A percentile compares a stretch with the other conserved stretches of the same genome.
These are phyloP conservation scores for Nissolia schottii DNA, from an alignment of 306 rosid species.

Conservation along the genomic window DNA sequence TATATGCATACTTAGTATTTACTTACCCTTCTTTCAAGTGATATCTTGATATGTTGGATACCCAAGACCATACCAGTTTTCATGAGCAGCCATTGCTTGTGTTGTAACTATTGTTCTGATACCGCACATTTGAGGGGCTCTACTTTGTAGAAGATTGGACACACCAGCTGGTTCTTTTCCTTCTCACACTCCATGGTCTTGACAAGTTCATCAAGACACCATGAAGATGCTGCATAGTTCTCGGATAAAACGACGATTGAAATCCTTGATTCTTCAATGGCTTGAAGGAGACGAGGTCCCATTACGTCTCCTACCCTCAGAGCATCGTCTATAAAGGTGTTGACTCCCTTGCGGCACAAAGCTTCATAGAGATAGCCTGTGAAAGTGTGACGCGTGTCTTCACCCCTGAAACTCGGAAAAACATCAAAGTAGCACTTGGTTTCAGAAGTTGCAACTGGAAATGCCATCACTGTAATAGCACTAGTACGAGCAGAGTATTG, in stretches of 20 bases:
- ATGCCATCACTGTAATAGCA: neutral
- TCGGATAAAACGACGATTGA: neutral
- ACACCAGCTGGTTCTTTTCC: neutral
- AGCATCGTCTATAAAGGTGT: neutral
- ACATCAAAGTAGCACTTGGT: neutral
- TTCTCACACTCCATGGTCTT: neutral
- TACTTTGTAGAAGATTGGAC: conserved; percentile 7
- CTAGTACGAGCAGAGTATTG: neutral
- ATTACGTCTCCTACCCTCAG: neutral
- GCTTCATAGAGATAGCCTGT: neutral
- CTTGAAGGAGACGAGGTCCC: neutral
- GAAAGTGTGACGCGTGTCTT: neutral
- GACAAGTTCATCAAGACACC: conserved; percentile 11
- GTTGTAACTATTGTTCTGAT: neutral
- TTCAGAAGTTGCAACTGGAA: neutral
- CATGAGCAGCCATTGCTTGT: neutral
- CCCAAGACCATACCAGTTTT: neutral
- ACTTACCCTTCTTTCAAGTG: neutral
- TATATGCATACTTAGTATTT: neutral
- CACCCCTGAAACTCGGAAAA: neutral
- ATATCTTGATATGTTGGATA: neutral
- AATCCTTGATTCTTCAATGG: neutral
- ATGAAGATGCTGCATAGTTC: neutral
- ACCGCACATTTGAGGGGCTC: neutral
- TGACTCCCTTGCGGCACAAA: neutral